These are phyloP conservation scores for Ogataea methylovora DNA, from an alignment of 805 yeast species.

Conservation along the genomic window DNA sequence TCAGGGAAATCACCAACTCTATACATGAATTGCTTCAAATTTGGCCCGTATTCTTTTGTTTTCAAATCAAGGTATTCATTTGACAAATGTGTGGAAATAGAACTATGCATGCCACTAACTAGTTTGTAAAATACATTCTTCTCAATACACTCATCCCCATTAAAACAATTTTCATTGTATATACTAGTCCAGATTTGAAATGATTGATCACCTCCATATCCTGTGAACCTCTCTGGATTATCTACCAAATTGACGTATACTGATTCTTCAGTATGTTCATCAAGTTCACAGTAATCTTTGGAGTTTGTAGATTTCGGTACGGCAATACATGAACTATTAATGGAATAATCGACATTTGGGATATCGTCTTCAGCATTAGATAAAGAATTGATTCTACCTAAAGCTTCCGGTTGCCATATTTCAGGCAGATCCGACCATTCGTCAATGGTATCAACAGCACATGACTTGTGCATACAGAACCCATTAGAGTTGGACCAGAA, in stretches of 20 bases:
- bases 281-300: constrained; percentile 64
- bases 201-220: constrained; percentile 90
- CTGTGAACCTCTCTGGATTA: constrained; percentile 95
- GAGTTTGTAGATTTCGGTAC: constrained; percentile 8
- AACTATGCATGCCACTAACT: constrained; percentile 90
- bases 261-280: constrained; percentile 53
- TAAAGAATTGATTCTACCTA: constrained; percentile 43
- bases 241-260: constrained; percentile 81
- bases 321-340: constrained; percentile 19
- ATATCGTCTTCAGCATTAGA: constrained; percentile 21
- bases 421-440: constrained; percentile 68
- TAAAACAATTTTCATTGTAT: constrained; percentile 84
- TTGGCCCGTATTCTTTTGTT: constrained; percentile 80
- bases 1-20: constrained; percentile 90
- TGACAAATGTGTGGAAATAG: constrained; percentile 87
- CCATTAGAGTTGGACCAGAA: constrained; percentile 75
- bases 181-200: constrained; percentile 90
- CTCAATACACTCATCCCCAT: constrained; percentile 51
- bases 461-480: constrained; percentile 77
- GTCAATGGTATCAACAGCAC: constrained; percentile 82
- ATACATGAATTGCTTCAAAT: constrained; percentile 72
- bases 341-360: constrained; percentile 17
- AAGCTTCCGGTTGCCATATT: constrained; percentile 63
- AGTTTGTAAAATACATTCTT: constrained; percentile 83
- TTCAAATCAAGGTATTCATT: constrained; percentile 67